Conservation (phyloP, 768 basidiomycete species). For the Termitomyces sp. region DNA sequence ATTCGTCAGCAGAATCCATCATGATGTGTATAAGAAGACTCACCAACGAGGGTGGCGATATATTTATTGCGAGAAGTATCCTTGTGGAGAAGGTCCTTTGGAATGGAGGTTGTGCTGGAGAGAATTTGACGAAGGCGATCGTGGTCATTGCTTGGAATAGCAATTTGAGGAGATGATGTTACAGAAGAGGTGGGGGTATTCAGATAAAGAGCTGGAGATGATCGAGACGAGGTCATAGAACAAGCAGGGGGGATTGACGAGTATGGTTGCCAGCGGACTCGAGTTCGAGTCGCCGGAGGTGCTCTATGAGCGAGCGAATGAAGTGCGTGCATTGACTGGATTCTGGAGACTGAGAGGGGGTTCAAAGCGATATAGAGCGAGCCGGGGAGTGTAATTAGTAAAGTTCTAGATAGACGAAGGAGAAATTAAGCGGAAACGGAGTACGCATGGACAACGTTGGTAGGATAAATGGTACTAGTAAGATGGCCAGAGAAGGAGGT, state of each 20-base stretch:
- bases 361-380: slow-evolving; percentile 18
- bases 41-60: slow-evolving; percentile 66
- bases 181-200: slow-evolving; percentile 56
- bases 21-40: slow-evolving; percentile 23
- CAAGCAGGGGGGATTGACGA: slow-evolving; percentile 36
- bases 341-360: slow-evolving; percentile 24
- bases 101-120: slow-evolving; percentile 19
- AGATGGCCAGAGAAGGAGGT: slow-evolving; percentile 12
- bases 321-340: slow-evolving; percentile 32
- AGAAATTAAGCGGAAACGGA: slow-evolving; percentile 29
- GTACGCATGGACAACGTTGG: slow-evolving; percentile 26
- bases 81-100: slow-evolving; percentile 26
- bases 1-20: slow-evolving; percentile 12
- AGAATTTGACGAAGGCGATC: slow-evolving; percentile 20
- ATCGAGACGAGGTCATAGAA: slow-evolving; percentile 30
- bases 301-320: slow-evolving; percentile 66
- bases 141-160: slow-evolving; percentile 25
- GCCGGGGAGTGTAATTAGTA: slow-evolving; percentile 18
- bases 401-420: slow-evolving; percentile 10
- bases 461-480: slow-evolving; percentile 14
- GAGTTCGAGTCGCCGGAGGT: slow-evolving; percentile 57
- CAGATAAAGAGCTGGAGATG: slow-evolving; percentile 38
- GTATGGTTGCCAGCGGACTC: slow-evolving; percentile 83
- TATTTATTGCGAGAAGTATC: slow-evolving; percentile 55
- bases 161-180: slow-evolving; percentile 38